Base-by-base conservation (phyloP, 768 basidiomycete genomes). In the Botryobasidium botryosum region DNA sequence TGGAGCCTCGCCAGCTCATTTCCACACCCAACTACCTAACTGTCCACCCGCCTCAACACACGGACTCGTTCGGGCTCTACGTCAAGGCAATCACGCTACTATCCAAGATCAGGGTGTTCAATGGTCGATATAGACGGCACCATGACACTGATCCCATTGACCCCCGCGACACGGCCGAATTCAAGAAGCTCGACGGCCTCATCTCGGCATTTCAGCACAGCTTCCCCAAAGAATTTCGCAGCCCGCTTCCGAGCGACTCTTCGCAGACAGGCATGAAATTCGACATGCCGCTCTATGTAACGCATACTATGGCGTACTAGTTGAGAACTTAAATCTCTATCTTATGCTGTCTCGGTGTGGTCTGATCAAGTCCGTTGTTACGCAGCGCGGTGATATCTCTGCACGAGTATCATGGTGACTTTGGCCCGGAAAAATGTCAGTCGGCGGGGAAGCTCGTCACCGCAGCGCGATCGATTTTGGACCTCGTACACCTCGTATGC, bases 41-140 rank as follows among this genome's bases (percentile, higher is more conserved):
- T 3, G 54, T 61, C 3, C 77, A 84, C 55, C 72, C 72, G 15
- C 70, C 71, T 28, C 64, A 68, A 12, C 70, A 75, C 50, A 72
- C 72, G 1, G 82, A 83, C 57, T 73, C 80, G 0, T 82, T 83
- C 54, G 70, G 71, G 6, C 54, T 84, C 13, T 81, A 77, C 51
- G 66, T 81, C 57, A 83, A 85, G 56, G 68, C 72, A 7, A 66
- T 69, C 6, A 73, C 81, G 45, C 51, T 85, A 36, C 64, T 84
- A 28, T 81, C 68, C 25, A 59, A 59, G 13, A 42, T 50, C 10
- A 44, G 37, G 27, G 23, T 37, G 12, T 42, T 45, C 43, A 46
- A 44, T n/a, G 23, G 18, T 17, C 40, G 40, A 5, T 52, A 42
- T 27, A 35, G 41, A 2, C 27, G 35, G n/a, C 23, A 31, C 18